Percentiles rank a stretch among this genome's conserved stretches.
Evolutionary conservation across 768 basidiomycete species (phyloP).

Genomic region (Trametopsis cervina): DNA sequence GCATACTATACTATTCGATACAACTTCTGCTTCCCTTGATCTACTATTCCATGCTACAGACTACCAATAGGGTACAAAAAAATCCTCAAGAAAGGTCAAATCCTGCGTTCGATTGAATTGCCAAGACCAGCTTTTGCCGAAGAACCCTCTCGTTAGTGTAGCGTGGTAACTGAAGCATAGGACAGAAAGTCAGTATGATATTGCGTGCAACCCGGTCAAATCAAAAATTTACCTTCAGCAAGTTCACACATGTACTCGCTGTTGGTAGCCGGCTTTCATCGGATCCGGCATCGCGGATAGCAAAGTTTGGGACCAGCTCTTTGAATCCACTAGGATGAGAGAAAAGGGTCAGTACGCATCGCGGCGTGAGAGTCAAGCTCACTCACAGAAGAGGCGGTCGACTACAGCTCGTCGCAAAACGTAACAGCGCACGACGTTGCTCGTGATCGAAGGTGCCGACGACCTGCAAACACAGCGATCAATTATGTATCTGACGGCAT

Average conservation of each 20-base stretch:
- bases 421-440: conserved; percentile 67
- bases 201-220: neutral
- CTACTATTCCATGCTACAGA: too few relatives aligned
- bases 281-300: conserved; percentile 72
- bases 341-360: neutral
- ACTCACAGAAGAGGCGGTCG: conserved; percentile 80
- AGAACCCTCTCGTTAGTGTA: conserved; percentile 61
- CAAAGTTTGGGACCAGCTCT: conserved; percentile 82
- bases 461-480: conserved; percentile 38
- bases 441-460: conserved; percentile 75
- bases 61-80: too few relatives aligned
- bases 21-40: too few relatives aligned
- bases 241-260: conserved; percentile 85
- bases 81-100: conserved; percentile 84
- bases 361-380: neutral
- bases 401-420: conserved; percentile 92
- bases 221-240: conserved; percentile 61
- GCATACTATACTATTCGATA: too few relatives aligned
- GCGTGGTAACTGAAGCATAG: conserved; percentile 53
- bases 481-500: neutral
- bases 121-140: conserved; percentile 72
- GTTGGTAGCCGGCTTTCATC: conserved; percentile 71
- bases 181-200: neutral
- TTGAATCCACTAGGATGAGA: conserved; percentile 61
- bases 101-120: conserved; percentile 82